Evolutionary conservation across 176 grass and related monocot species (phyloP), one percentile per base, ranked within the genome.

Genomic region (Zoysia pacifica): DNA sequence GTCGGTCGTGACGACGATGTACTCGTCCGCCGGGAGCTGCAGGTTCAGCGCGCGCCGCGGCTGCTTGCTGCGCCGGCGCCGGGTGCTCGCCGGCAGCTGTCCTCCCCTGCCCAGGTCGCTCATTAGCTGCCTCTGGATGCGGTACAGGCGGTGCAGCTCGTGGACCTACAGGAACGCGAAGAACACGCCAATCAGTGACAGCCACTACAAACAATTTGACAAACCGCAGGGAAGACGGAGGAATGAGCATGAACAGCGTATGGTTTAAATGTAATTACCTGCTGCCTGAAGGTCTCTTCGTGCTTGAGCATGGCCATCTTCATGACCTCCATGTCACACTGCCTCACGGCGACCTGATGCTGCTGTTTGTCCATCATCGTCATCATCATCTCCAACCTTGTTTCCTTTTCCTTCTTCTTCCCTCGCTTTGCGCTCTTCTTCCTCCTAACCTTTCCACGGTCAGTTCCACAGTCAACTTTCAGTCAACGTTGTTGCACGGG

Each of bases 271-370:
- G 28, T 28, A 28, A 13, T 52, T 82, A 93, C 91, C 85, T 93
- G 91, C 39, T 91, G 80, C 75, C 86, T 91, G 86, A 94, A 94
- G 71, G 92, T 91, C 71, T 91, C 89, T 66, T 94, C 92, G n/a
- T 94, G 92, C 66, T 91, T 94, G 65, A 94, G 89, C 89, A 94
- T 86, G 80, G 92, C 89, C 92, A 94, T 84, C 88, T 91, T 94
- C 92, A 91, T 94, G 65, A 91, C 72, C 48, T 94, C 92, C 83
- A 91, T 91, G 70, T 94, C 92, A 74, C 92, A 79, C 65, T 86
- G 92, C 83, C 72, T 89, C 76, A 86, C 72, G 18, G 78, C 62
- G 48, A 87, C 62, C 82, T 88, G 79, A 75, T 88, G 71, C 80
- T 88, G 81, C 82, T 28, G 28, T 28, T 88, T 85, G 35, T 88